Base-by-base conservation (phyloP, 2,329 filamentous ascomycete genomes). In the Aspergillus sojae region DNA sequence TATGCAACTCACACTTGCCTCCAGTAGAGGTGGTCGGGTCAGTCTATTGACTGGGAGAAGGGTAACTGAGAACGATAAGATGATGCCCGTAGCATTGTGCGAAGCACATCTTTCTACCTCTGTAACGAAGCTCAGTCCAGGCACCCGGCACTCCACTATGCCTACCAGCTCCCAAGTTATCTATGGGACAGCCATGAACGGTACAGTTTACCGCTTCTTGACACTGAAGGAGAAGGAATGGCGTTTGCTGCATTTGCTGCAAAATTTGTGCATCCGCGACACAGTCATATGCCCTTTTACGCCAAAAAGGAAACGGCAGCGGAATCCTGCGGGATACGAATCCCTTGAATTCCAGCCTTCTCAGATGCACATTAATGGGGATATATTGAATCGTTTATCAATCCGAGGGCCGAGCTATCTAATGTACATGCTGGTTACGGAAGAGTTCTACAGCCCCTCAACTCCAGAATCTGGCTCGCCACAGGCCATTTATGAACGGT, bases 221-320 rank as follows among this genome's bases (percentile, higher is more conserved):
- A 78, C 94, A 16, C 78, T 98, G 0, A 80, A 83, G 11, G 71
- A 84, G 21, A 77, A 85, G 2, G 84, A 89, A 9, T 91, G 90
- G 86, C 83, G 84, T 7, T 81, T 96, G 4, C 82, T 98, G 5
- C 84, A 85, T 62, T 88, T 94, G 66, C 74, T 97, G 1, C 89
- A 96, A 71, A 89, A 90, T 63, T 74, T 96, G 55, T 88, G 86
- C 32, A 75, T 83, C 54, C 75, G 77, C 30, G 84, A 83, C 30
- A 71, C 75, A 7, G 67, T 72, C 4, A 75, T 88, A 14, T 87
- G 82, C 62, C 84, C 86, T 3, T 86, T 85, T 64, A 75, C 75
- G 3, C 75, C 77, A 30, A 76, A 74, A 60, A 66, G 71, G 36
- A 71, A 64, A 52, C 70, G 70, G 59, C 71, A 69, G 62, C 65